These are phyloP conservation scores for Boechera retrofracta DNA, from an alignment of 345 rosid genomes.

Conservation along the genomic window DNA sequence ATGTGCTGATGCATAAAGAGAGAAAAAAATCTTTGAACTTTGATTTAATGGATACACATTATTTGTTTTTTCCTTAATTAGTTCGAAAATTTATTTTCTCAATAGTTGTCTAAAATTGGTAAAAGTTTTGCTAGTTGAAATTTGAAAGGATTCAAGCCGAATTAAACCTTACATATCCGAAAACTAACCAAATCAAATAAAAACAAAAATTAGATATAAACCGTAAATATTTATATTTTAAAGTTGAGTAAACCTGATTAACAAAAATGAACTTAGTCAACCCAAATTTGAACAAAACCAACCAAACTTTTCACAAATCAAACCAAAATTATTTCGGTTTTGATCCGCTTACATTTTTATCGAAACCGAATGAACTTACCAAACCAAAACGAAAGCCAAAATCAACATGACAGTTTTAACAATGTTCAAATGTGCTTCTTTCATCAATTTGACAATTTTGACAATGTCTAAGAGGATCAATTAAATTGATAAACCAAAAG, in stretches of 20 bases:
- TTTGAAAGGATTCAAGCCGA: neutral
- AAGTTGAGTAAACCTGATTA: too few relatives aligned
- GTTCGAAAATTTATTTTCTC: neutral
- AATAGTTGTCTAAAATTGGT: neutral
- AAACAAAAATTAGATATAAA: neutral
- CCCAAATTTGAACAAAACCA: neutral
- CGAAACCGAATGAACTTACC: too few relatives aligned
- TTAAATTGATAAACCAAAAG: neutral
- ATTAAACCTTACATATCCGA: neutral
- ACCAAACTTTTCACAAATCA: neutral
- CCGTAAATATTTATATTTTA: too few relatives aligned
- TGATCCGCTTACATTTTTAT: neutral
- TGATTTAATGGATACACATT: neutral
- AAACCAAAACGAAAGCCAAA: neutral
- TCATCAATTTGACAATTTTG: neutral
- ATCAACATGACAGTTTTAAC: neutral
- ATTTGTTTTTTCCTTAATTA: neutral
- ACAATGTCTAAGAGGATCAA: neutral
- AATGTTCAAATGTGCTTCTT: neutral
- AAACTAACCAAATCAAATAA: neutral
- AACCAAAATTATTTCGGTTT: neutral
- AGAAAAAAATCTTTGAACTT: neutral
- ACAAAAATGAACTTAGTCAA: too few relatives aligned
- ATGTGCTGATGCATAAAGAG: neutral
- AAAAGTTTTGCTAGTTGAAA: neutral